Evolutionary conservation across 768 basidiomycete species (phyloP), one percentile per base, ranked within the genome.

Genomic region (Stropharia rugosoannulata): DNA sequence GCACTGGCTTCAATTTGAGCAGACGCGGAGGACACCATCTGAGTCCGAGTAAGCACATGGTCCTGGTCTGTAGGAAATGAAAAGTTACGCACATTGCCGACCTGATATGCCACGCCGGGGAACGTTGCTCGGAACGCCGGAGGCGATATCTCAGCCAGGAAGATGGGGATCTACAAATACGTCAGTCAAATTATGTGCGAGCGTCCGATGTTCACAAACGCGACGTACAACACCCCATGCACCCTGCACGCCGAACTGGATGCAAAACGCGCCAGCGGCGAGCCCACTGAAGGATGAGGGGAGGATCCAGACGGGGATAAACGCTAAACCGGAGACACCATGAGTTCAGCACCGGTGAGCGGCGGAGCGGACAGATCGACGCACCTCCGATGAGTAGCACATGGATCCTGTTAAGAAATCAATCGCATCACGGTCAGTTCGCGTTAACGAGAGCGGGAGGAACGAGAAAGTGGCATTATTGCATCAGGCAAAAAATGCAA

Each of bases 161-260:
- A 89, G 62, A 93, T 88, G 1, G 93, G 91, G 54, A 80, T 75
- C 44, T 45, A 45, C 22, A 16, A 45, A 25, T 3, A 45, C 18
- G 12, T 13, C 12, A 13, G 22, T 16, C 25, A 45, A 7, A 45
- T 13, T 13, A 19, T 39, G 38, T 39, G 2, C 4, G 6, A 25
- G 18, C 12, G n/a, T 13, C 18, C 22, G 16, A 27, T 7, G 13
- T 1, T 1, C n/a, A 45, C 4, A 16, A 19, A 13, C 1, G 12
- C 12, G 6, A 45, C 44, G 22, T 45, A 45, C 44, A 13, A 92
- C 86, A 63, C 90, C 91, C 89, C 90, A 93, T 41, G 91, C 93
- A 2, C 92, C 93, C 67, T 96, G 93, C 0, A 95, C 90, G 50
- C 90, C 90, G 60, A 91, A 83, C 65, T 95, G 92, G n/a, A 93